A percentile compares a stretch with the other conserved stretches of the same genome.
Conservation (phyloP, 2,329 filamentous ascomycete species). For the Scedosporium minutisporum region DNA sequence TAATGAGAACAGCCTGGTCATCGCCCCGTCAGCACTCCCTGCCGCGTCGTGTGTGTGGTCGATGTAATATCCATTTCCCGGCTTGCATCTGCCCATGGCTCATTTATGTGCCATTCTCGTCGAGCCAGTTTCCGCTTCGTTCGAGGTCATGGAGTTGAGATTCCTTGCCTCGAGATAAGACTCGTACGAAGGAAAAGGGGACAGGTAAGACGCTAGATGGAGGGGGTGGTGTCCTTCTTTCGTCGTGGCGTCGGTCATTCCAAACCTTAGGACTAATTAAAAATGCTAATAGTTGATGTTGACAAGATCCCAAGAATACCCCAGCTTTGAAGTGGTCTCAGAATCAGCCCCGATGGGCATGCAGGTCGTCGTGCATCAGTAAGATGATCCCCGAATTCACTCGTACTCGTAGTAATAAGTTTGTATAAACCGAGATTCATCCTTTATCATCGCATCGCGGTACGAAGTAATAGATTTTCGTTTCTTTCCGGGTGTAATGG, state of each 20-base stretch:
- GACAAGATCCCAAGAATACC: background rate
- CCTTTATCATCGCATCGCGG: no score
- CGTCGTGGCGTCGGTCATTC: background rate
- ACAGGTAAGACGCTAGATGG: background rate
- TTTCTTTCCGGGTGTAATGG: no score
- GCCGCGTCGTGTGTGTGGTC: background rate
- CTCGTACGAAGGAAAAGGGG: background rate
- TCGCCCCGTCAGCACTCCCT: background rate
- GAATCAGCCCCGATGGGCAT: background rate
- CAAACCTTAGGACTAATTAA: background rate
- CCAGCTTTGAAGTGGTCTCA: background rate
- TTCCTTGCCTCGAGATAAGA: no score
- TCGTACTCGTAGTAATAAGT: no score
- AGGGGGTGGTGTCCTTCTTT: background rate
- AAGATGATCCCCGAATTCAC: no score
- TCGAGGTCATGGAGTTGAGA: background rate
- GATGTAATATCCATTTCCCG: background rate
- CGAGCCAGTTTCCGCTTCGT: background rate
- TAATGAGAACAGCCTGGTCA: background rate
- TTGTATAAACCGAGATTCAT: no score
- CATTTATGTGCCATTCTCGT: background rate
- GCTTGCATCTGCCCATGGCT: background rate
- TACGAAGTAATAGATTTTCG: no score
- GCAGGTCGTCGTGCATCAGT: background rate
- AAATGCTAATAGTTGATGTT: background rate